These are phyloP conservation scores for Scheffersomyces stipitis DNA, from an alignment of 805 yeast genomes.

Conservation along the genomic window DNA sequence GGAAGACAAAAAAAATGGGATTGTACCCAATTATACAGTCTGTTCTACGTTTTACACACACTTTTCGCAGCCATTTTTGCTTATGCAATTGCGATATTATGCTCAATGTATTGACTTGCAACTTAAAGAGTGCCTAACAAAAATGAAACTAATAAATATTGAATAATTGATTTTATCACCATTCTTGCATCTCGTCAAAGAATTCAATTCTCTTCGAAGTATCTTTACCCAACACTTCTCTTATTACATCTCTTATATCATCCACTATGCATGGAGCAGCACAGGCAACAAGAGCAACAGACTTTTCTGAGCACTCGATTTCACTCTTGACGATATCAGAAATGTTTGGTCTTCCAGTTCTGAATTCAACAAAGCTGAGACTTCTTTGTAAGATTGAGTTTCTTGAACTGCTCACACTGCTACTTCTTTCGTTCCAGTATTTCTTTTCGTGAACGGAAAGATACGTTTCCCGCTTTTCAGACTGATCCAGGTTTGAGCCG, in stretches of 20 bases:
- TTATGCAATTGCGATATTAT: too few relatives aligned
- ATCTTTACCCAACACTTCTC: slow-evolving; percentile 17
- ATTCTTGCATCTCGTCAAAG: slow-evolving; percentile 4
- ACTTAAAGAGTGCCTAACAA: too few relatives aligned
- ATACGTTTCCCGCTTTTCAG: background rate
- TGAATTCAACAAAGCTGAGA: slow-evolving; percentile 37
- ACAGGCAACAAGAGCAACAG: slow-evolving; percentile 47
- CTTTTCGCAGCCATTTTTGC: too few relatives aligned
- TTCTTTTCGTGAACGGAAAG: background rate
- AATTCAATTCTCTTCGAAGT: slow-evolving; percentile 5
- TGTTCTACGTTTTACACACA: too few relatives aligned
- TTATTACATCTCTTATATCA: slow-evolving; percentile 23
- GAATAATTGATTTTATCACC: too few relatives aligned
- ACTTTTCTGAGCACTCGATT: slow-evolving; percentile 30
- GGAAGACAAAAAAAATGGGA: too few relatives aligned
- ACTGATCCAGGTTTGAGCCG: too few relatives aligned
- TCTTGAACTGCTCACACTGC: background rate
- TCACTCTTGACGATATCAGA: slow-evolving; percentile 34
- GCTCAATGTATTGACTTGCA: too few relatives aligned
- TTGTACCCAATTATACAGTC: too few relatives aligned
- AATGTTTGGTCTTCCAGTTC: slow-evolving; percentile 42
- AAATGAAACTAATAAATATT: too few relatives aligned
- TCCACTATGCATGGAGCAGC: slow-evolving; percentile 44
- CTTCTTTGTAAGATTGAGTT: slow-evolving; percentile 14
- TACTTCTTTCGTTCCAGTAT: too few relatives aligned